phyloP scores from a whole-genome alignment of 306 rosid species.

The Glycyrrhiza uralensis region DNA sequence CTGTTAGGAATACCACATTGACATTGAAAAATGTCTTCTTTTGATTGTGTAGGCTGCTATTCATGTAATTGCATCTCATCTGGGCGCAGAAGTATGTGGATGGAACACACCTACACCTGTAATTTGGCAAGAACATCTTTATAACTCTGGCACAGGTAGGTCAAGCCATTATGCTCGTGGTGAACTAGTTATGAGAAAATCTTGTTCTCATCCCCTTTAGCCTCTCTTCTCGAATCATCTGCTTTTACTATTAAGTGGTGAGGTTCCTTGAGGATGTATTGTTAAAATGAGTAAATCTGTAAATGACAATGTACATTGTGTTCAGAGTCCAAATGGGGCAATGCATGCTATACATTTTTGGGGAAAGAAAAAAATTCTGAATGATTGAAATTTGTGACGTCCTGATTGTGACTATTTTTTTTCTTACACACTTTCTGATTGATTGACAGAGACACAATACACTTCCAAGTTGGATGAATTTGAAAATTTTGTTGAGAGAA shows the following conservation, averaged over 20 bases:
- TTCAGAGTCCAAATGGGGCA: constrained; percentile 15
- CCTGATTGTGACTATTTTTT: constrained; percentile 1
- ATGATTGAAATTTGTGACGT: constrained; percentile 12
- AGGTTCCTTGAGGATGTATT: constrained; percentile 5
- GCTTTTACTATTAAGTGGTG: constrained; percentile 10
- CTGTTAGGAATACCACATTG: not conserved
- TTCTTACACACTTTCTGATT: constrained; percentile 24
- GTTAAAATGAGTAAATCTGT: not conserved
- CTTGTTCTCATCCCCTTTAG: not conserved
- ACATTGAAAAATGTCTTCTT: constrained; percentile 12
- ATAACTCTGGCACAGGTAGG: constrained; percentile 72
- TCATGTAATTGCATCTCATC: constrained; percentile 69
- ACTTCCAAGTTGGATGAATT: constrained; percentile 89
- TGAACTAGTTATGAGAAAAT: not conserved
- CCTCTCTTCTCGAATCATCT: constrained; percentile 12
- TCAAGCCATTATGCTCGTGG: not conserved
- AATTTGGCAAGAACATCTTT: constrained; percentile 84
- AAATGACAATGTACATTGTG: not conserved
- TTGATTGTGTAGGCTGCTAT: constrained; percentile 58
- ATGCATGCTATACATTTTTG: not conserved
- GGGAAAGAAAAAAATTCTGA: not conserved
- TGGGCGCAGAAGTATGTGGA: constrained; percentile 67
- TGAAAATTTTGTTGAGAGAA: constrained; percentile 75
- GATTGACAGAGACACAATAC: constrained; percentile 60
- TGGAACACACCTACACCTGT: constrained; percentile 95